A percentile compares a stretch with the other conserved stretches of the same genome.
phyloP scores from a whole-genome alignment of 139 green algal species.

The Auxenochlorella pyrenoidosa region DNA sequence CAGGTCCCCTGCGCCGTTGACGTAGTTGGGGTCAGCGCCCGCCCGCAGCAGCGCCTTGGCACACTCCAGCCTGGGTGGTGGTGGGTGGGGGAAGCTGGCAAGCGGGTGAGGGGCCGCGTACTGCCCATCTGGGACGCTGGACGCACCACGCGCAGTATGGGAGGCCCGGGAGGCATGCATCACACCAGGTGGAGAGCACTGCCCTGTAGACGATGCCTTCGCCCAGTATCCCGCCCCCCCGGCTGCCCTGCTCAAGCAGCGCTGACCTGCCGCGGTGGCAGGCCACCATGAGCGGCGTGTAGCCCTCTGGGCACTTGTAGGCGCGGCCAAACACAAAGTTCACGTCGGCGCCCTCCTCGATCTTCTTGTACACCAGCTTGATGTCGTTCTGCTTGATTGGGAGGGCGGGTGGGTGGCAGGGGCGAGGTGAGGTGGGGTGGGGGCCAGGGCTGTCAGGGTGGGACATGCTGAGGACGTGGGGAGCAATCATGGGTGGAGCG shows the following conservation, averaged over 20 bases:
- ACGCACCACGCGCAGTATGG: no score
- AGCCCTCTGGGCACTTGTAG: constrained; percentile 86
- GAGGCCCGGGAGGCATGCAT: no score
- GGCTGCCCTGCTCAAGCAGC: background rate
- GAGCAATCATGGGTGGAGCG: background rate
- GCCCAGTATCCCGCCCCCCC: background rate
- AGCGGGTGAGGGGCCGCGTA: no score
- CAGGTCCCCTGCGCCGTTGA: constrained; percentile 77
- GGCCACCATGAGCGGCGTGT: constrained; percentile 95
- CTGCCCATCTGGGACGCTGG: no score
- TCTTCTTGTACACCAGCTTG: constrained; percentile 90
- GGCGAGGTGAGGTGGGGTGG: no score
- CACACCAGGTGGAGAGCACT: no score
- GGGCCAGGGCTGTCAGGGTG: background rate
- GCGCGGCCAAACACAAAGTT: constrained; percentile 93
- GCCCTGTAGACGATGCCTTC: no score
- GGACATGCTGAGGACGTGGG: background rate
- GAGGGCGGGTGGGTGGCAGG: background rate
- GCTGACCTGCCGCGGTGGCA: constrained; percentile 67
- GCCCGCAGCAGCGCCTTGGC: constrained; percentile 87
- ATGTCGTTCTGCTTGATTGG: constrained; percentile 82
- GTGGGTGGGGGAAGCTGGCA: background rate
- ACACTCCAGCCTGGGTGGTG: constrained; percentile 74
- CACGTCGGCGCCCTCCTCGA: constrained; percentile 93
- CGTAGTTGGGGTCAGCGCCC: constrained; percentile 85